These are phyloP conservation scores for Trichoderma guizhouense DNA, from an alignment of 2,329 filamentous ascomycete genomes.

Conservation along the genomic window DNA sequence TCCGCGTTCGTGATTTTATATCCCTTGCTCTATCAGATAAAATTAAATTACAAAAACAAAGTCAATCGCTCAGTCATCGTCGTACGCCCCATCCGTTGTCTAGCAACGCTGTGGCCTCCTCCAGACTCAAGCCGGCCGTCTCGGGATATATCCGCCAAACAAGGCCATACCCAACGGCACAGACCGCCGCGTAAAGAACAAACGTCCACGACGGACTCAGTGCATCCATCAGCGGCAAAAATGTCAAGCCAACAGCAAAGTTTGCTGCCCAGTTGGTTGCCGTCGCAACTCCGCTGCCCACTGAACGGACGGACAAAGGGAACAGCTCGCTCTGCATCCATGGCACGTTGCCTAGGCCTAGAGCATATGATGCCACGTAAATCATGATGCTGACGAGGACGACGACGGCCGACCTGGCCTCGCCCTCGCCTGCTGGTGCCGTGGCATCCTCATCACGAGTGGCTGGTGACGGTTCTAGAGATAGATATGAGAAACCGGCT, in stretches of 20 bases:
- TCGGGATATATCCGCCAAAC: constrained; percentile 81
- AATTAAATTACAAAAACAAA: not conserved
- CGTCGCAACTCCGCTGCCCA: constrained; percentile 71
- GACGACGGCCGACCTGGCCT: constrained; percentile 43
- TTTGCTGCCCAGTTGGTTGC: constrained; percentile 86
- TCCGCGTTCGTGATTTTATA: not conserved
- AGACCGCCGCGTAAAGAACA: constrained; percentile 71
- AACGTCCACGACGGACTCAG: constrained; percentile 76
- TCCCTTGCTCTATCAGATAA: not conserved
- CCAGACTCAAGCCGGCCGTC: constrained; percentile 75
- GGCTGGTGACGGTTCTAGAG: constrained; percentile 36
- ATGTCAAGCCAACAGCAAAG: constrained; percentile 80
- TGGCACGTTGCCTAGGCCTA: constrained; percentile 86
- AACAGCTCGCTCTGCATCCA: constrained; percentile 97
- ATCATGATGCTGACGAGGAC: constrained; percentile 74
- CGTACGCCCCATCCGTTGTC: constrained; percentile 70
- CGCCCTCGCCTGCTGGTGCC: constrained; percentile 16
- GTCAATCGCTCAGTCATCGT: constrained; percentile 27
- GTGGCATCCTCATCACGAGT: constrained; percentile 21
- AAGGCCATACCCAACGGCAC: constrained; percentile 61
- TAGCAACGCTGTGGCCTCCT: constrained; percentile 72
- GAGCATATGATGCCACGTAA: constrained; percentile 82
- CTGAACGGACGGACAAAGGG: constrained; percentile 67
- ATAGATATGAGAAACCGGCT: constrained; percentile 66
- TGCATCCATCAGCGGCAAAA: constrained; percentile 79